A percentile compares a stretch with the other conserved stretches of the same genome.
Evolutionary conservation across 768 basidiomycete genomes (phyloP).

Genomic region (Serendipita sp.): DNA sequence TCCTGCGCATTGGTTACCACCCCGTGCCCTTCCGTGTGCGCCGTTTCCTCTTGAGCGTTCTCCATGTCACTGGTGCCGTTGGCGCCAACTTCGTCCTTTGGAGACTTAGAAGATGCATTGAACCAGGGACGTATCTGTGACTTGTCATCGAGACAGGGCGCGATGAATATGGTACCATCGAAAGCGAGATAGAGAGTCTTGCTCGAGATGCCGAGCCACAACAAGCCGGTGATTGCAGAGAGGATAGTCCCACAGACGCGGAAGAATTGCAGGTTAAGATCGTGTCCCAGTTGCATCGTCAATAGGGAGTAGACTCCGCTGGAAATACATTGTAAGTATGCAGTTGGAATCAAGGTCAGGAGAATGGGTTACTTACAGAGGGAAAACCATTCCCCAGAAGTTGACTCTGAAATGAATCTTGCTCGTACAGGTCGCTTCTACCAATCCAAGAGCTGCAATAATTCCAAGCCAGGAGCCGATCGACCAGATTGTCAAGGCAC

Average conservation of each 20-base stretch:
- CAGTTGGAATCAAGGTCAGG: background rate
- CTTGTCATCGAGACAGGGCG: constrained; percentile 6
- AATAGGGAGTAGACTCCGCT: constrained; percentile 41
- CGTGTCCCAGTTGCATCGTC: constrained; percentile 34
- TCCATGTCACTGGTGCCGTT: too few species aligned
- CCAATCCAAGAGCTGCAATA: constrained; percentile 36
- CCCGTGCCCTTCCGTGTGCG: too few species aligned
- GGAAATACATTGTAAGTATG: background rate
- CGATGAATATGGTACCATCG: constrained; percentile 5
- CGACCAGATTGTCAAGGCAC: constrained; percentile 42
- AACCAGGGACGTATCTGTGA: background rate
- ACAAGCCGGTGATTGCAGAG: constrained; percentile 5
- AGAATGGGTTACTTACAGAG: constrained; percentile 29
- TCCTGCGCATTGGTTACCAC: too few species aligned
- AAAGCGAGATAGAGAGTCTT: constrained; percentile 5
- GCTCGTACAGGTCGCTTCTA: constrained; percentile 25
- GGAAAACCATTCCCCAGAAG: constrained; percentile 58
- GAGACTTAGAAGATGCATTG: too few species aligned
- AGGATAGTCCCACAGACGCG: constrained; percentile 43
- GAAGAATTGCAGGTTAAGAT: constrained; percentile 38
- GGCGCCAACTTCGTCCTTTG: too few species aligned
- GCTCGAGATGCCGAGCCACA: constrained; percentile 8
- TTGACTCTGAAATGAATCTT: constrained; percentile 37
- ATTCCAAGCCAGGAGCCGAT: constrained; percentile 48
- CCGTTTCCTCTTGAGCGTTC: too few species aligned